Percentiles rank a stretch among this genome's conserved stretches.
Conservation (phyloP, 306 rosid genomes). For the Lathyrus tuberosus region DNA sequence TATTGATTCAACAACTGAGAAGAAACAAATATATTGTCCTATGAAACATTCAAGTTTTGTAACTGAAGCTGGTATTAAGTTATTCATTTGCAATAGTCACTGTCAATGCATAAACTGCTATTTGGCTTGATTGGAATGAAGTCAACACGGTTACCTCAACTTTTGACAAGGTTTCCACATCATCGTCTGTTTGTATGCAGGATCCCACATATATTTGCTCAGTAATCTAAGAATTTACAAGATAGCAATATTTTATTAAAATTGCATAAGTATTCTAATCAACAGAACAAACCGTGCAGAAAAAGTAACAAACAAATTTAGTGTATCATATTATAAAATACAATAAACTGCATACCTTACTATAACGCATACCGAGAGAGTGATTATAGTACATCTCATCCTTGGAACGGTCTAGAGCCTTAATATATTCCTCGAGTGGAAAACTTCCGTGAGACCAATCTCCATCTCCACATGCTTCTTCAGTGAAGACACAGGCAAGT, state of each 20-base stretch:
- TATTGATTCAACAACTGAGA: constrained; percentile 23
- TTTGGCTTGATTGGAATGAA: constrained; percentile 26
- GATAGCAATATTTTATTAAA: constrained; percentile 29
- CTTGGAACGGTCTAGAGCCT: constrained; percentile 82
- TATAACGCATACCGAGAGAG: constrained; percentile 83
- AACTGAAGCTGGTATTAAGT: constrained; percentile 20
- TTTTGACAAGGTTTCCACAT: constrained; percentile 71
- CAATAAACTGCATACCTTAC: constrained; percentile 67
- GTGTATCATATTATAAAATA: constrained; percentile 17
- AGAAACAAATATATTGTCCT: constrained; percentile 26
- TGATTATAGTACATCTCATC: constrained; percentile 85
- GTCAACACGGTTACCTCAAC: constrained; percentile 51
- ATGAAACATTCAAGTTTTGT: constrained; percentile 26
- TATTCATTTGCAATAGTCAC: constrained; percentile 10
- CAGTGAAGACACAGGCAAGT: constrained; percentile 67
- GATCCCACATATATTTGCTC: constrained; percentile 95
- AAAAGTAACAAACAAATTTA: neutral
- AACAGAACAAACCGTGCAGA: constrained; percentile 5
- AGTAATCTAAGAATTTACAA: constrained; percentile 61
- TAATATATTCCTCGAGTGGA: constrained; percentile 80
- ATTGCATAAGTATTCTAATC: constrained; percentile 6
- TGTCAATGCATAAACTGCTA: constrained; percentile 17
- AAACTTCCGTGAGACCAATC: constrained; percentile 93
- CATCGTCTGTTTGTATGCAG: constrained; percentile 83
- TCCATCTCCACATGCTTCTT: constrained; percentile 79